Percentiles rank a stretch among this genome's conserved stretches.
Conservation (phyloP, 768 basidiomycete genomes). For the Rhodotorula taiwanensis region DNA sequence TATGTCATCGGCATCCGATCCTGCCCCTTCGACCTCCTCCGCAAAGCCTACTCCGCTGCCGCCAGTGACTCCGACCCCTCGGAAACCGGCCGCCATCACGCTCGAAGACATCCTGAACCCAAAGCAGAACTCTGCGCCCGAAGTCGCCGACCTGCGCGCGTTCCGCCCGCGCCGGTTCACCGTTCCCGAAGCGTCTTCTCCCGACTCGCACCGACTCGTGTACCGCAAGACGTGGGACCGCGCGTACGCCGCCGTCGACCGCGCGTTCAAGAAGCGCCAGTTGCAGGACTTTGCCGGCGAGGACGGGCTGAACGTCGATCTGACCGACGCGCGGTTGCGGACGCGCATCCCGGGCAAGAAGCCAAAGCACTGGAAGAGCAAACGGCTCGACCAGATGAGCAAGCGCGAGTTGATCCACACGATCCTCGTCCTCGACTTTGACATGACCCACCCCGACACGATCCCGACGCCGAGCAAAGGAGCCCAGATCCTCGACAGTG, state of each 20-base stretch:
- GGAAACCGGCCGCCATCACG: not conserved
- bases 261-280: slow-evolving; percentile 27
- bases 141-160: slow-evolving; percentile 5
- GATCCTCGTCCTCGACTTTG: slow-evolving; percentile 19
- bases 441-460: slow-evolving; percentile 22
- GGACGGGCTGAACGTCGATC: slow-evolving; percentile 11
- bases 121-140: not conserved
- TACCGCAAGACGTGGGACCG: slow-evolving; percentile 11
- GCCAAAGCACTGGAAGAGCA: slow-evolving; percentile 16
- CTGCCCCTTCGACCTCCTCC: not conserved
- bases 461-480: not conserved
- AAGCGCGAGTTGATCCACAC: slow-evolving; percentile 24
- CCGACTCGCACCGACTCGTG: slow-evolving; percentile 17
- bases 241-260: not conserved
- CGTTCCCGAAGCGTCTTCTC: slow-evolving; percentile 10
- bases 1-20: not conserved
- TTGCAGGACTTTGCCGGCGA: not conserved
- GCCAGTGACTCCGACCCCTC: not conserved
- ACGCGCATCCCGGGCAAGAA: slow-evolving; percentile 10
- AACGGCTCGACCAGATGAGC: slow-evolving; percentile 23
- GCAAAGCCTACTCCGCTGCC: not conserved
- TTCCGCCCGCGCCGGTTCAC: slow-evolving; percentile 9
- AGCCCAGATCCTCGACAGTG: slow-evolving; percentile 1
- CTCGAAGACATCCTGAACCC: not conserved
- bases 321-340: not conserved